Evolutionary conservation across 2,329 filamentous ascomycete genomes (phyloP).

Genomic region (Diaporthe sp.): DNA sequence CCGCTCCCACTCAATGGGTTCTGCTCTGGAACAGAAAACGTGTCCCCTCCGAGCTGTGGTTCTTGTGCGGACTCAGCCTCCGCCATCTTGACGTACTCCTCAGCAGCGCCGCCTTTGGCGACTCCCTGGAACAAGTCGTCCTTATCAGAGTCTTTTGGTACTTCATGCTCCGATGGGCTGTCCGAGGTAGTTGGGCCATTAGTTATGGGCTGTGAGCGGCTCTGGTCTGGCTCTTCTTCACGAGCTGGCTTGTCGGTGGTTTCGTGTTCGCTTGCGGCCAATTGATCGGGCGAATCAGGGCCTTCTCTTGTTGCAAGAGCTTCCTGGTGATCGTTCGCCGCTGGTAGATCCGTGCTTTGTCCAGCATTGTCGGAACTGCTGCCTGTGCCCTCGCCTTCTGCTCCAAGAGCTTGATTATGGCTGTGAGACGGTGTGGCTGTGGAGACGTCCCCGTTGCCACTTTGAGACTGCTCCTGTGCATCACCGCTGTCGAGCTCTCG

Average conservation of each 20-base stretch:
- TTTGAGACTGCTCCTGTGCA: neutral
- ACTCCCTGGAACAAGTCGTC: neutral
- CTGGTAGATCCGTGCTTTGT: neutral
- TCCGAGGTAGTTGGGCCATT: neutral
- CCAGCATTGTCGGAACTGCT: neutral
- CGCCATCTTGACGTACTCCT: slow-evolving; percentile 37
- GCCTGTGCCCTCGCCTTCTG: neutral
- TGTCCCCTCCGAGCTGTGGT: neutral
- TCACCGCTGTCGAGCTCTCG: neutral
- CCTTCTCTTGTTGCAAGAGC: too few species aligned
- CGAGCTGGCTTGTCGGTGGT: neutral
- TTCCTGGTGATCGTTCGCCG: neutral
- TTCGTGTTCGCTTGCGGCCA: neutral
- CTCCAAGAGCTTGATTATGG: neutral
- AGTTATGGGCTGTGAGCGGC: neutral
- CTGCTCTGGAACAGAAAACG: neutral
- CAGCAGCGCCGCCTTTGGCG: slow-evolving; percentile 33
- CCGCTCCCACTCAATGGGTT: neutral
- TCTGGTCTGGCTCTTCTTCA: neutral
- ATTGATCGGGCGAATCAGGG: neutral
- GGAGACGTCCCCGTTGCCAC: neutral
- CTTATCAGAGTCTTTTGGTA: neutral
- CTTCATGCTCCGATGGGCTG: neutral
- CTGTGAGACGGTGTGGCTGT: neutral
- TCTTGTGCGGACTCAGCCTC: neutral